Evolutionary conservation across 176 grass and related monocot genomes (phyloP).

Genomic region (Zea mays): DNA sequence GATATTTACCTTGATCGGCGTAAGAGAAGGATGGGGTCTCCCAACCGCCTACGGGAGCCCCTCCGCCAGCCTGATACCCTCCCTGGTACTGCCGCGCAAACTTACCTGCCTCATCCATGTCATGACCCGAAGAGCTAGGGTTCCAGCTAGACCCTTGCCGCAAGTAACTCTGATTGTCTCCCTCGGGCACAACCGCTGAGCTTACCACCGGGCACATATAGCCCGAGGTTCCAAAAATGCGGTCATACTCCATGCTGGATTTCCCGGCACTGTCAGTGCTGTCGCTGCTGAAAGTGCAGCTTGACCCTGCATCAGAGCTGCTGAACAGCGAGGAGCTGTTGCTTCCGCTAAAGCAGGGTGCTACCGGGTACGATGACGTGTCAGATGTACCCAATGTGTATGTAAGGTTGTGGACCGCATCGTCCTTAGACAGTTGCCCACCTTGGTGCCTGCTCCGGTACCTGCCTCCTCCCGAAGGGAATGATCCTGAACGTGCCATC

Average conservation of each 20-base stretch:
- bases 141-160: constrained; percentile 42
- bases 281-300: constrained; percentile 42
- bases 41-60: neutral
- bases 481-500: constrained; percentile 14
- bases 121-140: constrained; percentile 43
- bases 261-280: constrained; percentile 62
- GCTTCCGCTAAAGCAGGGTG: constrained; percentile 30
- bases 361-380: neutral
- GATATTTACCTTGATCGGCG: constrained; percentile 47
- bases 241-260: constrained; percentile 55
- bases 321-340: constrained; percentile 72
- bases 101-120: constrained; percentile 16
- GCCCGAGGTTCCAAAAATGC: constrained; percentile 45
- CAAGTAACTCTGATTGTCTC: constrained; percentile 32
- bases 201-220: constrained; percentile 33
- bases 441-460: constrained; percentile 35
- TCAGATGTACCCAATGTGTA: constrained; percentile 18
- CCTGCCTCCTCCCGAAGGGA: constrained; percentile 12
- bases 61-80: constrained; percentile 8
- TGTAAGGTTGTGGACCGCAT: neutral
- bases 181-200: constrained; percentile 26
- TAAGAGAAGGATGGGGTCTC: constrained; percentile 42
- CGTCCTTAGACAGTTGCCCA: constrained; percentile 26
- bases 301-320: constrained; percentile 64
- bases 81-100: neutral